phyloP scores from a whole-genome alignment of 2,329 filamentous ascomycete genomes.

The Fusarium mexicanum region DNA sequence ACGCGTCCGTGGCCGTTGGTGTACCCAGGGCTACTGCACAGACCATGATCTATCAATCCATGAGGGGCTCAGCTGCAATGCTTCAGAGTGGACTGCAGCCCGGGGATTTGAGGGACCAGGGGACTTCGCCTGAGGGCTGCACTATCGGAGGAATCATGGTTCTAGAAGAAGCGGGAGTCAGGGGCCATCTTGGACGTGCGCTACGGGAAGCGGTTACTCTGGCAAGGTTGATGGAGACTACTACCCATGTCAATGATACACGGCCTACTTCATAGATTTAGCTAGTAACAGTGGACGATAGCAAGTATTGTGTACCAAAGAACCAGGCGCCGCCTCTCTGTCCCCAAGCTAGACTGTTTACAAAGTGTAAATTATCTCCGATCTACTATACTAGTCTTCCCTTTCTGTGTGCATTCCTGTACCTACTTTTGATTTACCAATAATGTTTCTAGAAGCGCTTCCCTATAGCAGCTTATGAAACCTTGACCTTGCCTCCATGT shows the following conservation, averaged over 20 bases:
- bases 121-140: slow-evolving; percentile 68
- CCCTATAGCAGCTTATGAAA: slow-evolving; percentile 19
- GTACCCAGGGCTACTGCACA: slow-evolving; percentile 65
- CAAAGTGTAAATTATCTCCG: not conserved
- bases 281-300: not conserved
- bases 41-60: slow-evolving; percentile 68
- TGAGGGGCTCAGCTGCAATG: slow-evolving; percentile 65
- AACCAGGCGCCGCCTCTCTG: not conserved
- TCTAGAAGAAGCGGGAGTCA: slow-evolving; percentile 66
- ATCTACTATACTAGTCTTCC: not conserved
- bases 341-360: not conserved
- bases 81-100: slow-evolving; percentile 64
- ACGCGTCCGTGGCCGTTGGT: slow-evolving; percentile 69
- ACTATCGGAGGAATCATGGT: slow-evolving; percentile 68
- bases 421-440: not conserved
- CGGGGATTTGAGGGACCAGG: slow-evolving; percentile 66
- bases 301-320: not conserved
- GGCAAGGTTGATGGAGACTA: slow-evolving; percentile 53
- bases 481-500: slow-evolving; percentile 36
- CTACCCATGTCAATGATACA: slow-evolving; percentile 54
- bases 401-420: not conserved
- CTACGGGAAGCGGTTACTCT: slow-evolving; percentile 59
- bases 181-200: slow-evolving; percentile 54
- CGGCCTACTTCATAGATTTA: slow-evolving; percentile 23
- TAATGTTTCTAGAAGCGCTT: not conserved